Evolutionary conservation across 495 filamentous ascomycete species (phyloP).

Genomic region (Penicillium simplicissimum): DNA sequence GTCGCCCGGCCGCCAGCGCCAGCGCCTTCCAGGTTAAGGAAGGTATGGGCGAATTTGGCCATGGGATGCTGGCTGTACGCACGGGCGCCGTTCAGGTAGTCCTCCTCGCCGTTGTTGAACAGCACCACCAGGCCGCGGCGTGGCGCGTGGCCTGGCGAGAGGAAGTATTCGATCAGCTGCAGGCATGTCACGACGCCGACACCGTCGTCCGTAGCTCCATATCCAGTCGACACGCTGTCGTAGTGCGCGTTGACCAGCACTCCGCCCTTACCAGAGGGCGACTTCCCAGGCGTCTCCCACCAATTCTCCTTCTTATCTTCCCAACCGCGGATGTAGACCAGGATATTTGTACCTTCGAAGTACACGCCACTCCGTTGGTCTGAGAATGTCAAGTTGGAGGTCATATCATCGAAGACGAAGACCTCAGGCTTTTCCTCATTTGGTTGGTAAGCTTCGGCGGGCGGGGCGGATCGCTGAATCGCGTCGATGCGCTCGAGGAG

Average conservation of each 20-base stretch:
- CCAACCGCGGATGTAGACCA: conserved; percentile 84
- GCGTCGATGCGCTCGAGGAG: conserved; percentile 68
- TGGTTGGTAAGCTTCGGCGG: conserved; percentile 12
- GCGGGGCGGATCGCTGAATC: conserved; percentile 61
- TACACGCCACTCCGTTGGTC: conserved; percentile 55
- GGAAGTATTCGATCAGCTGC: conserved; percentile 89
- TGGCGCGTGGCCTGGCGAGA: conserved; percentile 70
- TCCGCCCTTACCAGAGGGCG: conserved; percentile 63
- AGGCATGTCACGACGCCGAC: conserved; percentile 83
- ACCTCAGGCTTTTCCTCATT: conserved; percentile 44
- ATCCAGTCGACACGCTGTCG: conserved; percentile 90
- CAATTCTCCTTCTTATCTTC: conserved; percentile 66
- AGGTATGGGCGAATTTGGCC: conserved; percentile 72
- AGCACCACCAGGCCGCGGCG: conserved; percentile 79
- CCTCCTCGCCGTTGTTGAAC: conserved; percentile 96
- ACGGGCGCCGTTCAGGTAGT: conserved; percentile 85
- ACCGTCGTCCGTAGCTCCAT: conserved; percentile 91
- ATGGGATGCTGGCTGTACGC: conserved; percentile 84
- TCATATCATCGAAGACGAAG: conserved; percentile 74
- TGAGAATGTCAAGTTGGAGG: conserved; percentile 72
- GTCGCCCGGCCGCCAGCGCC: conserved; percentile 89
- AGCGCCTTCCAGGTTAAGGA: conserved; percentile 93
- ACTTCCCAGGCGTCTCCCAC: conserved; percentile 55
- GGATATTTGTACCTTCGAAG: conserved; percentile 90
- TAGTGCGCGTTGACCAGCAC: conserved; percentile 95